phyloP scores from a whole-genome alignment of 169 alveolate species.

The Plasmodium cynomolgi region DNA sequence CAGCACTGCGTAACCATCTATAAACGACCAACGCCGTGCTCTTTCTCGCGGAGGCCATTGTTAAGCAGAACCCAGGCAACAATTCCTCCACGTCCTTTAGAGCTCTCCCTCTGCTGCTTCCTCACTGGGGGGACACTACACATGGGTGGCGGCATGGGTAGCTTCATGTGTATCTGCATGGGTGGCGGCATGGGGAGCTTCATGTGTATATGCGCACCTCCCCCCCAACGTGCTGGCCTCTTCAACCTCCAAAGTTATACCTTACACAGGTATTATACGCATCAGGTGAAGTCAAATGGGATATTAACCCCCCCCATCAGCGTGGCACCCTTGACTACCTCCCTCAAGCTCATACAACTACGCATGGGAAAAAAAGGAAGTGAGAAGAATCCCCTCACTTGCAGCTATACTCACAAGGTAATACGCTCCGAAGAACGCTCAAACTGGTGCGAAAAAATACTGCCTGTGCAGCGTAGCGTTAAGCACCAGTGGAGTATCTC shows the following conservation, averaged over 20 bases:
- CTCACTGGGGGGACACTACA: background rate
- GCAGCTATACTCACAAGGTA: background rate
- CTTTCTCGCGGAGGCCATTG: conserved; percentile 1
- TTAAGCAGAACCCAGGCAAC: background rate
- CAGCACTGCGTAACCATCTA: background rate
- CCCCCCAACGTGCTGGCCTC: background rate
- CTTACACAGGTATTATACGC: background rate
- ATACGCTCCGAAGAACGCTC: background rate
- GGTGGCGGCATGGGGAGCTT: background rate
- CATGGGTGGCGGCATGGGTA: background rate
- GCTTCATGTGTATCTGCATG: background rate
- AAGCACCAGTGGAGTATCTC: background rate
- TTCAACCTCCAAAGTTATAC: background rate
- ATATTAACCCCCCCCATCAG: background rate
- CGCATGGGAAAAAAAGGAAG: background rate
- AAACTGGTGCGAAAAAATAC: background rate
- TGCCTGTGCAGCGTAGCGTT: background rate
- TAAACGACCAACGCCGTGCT: background rate
- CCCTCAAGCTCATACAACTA: background rate
- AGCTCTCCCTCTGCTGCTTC: background rate
- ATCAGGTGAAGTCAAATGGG: background rate
- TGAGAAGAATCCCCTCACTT: background rate
- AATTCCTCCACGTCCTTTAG: background rate
- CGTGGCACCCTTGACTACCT: background rate
- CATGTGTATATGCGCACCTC: background rate